phyloP scores from a whole-genome alignment of 768 basidiomycete genomes.

The Collybia sordida region DNA sequence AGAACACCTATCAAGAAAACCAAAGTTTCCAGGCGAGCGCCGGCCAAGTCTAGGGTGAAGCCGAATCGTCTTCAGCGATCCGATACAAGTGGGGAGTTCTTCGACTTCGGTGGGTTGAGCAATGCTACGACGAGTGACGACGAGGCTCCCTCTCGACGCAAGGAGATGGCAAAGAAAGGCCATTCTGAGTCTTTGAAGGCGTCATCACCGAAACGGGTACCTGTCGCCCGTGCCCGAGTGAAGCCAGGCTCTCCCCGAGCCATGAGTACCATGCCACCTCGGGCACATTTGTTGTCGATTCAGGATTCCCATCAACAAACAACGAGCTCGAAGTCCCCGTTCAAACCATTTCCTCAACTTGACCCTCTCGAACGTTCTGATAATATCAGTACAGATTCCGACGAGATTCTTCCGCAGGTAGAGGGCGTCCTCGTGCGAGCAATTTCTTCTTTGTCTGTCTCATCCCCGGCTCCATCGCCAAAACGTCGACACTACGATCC shows the following conservation, averaged over 20 bases:
- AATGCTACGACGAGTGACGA: slow-evolving; percentile 6
- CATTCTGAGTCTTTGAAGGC: neutral
- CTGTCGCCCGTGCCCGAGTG: too few relatives aligned
- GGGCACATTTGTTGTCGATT: too few relatives aligned
- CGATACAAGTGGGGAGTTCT: slow-evolving; percentile 21
- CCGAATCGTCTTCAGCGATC: neutral
- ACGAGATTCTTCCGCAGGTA: neutral
- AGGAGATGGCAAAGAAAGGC: neutral
- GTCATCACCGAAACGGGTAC: neutral
- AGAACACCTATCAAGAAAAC: neutral
- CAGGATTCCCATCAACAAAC: too few relatives aligned
- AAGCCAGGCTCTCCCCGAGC: too few relatives aligned
- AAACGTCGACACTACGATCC: neutral
- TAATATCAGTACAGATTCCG: neutral
- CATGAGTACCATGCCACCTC: too few relatives aligned
- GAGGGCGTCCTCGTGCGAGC: slow-evolving; percentile 3
- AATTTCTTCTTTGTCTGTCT: slow-evolving; percentile 16
- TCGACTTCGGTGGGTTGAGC: slow-evolving; percentile 17
- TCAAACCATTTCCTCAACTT: too few relatives aligned
- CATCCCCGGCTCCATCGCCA: slow-evolving; percentile 8
- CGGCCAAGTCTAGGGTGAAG: neutral
- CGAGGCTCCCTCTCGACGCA: neutral
- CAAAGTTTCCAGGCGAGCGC: neutral
- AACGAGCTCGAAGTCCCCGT: too few relatives aligned
- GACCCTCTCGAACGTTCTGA: neutral